Conservation (phyloP, 1,139 yeast species). For the Candida frijolesensis region DNA sequence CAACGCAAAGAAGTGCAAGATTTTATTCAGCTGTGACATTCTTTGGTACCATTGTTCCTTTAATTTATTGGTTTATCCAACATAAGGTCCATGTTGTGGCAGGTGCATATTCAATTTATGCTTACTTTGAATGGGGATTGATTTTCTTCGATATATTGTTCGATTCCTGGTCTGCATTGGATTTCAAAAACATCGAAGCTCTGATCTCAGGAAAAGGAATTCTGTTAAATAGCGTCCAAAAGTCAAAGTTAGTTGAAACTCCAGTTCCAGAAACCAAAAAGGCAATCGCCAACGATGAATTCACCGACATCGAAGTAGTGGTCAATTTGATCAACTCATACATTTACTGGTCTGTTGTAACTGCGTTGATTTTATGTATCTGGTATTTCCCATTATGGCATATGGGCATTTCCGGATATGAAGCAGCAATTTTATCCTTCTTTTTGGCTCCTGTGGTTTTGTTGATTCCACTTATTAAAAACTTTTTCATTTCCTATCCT, state of each 20-base stretch:
- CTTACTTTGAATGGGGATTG: conserved; percentile 92
- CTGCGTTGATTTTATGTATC: conserved; percentile 80
- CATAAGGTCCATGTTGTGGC: conserved; percentile 86
- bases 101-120: conserved; percentile 95
- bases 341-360: conserved; percentile 80
- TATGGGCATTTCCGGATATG: conserved; percentile 97
- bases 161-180: conserved; percentile 77
- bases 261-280: conserved; percentile 37
- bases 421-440: conserved; percentile 60
- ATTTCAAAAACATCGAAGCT: conserved; percentile 62
- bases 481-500: conserved; percentile 42
- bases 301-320: conserved; percentile 42
- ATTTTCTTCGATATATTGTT: conserved; percentile 81
- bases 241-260: conserved; percentile 30
- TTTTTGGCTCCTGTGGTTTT: conserved; percentile 62
- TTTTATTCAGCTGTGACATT: conserved; percentile 58
- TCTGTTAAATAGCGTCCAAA: conserved; percentile 7
- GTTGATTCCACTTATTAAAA: conserved; percentile 52
- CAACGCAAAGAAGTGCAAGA: conserved; percentile 52
- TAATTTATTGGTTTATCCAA: conserved; percentile 86
- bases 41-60: conserved; percentile 73
- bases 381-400: conserved; percentile 99
- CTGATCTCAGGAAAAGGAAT: conserved; percentile 27
- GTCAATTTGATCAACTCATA: conserved; percentile 59
- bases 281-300: conserved; percentile 21